Evolutionary conservation across 108 stramenopile genomes (phyloP), one percentile per base, ranked within the genome.

Genomic region (Fistulifera pelliculosa): DNA sequence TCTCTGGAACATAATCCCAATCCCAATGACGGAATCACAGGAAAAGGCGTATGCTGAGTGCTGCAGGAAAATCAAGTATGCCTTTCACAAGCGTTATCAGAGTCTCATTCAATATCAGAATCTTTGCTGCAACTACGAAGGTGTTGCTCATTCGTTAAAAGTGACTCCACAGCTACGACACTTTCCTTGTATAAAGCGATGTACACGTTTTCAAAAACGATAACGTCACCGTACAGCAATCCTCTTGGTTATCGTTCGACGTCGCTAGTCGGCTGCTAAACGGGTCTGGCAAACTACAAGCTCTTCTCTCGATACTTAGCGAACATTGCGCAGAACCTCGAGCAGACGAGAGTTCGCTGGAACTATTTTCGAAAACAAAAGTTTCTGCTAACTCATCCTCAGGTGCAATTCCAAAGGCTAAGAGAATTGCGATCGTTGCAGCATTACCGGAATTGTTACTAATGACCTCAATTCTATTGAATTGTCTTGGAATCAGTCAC

Each of bases 361-460:
- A 51, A 45, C 19, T 45, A 2, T 45, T 21, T 4, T 11, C 11
- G 44, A 45, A 17, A 21, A 17, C 40, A 21, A 40, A 47, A 45
- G 27, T 4, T 39, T 6, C 31, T 35, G 6, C 8, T 35, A 8
- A 35, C 31, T 35, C 8, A 35, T 8, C 31, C 8, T 35, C 31
- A 6, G 3, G 31, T 35, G 31, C 8, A 3, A 35, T 35, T 35
- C 31, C 31, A 8, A 35, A 35, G 8, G 31, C 31, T 35, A 66
- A 66, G 24, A 83, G 79, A 56, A 64, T 90, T 7, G 69, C 77
- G 12, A 79, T 94, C 47, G 58, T 94, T 42, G 84, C 88, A n/a
- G 65, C 71, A 25, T 51, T 83, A 1, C 77, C 80, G 0, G 71
- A 70, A 47, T 68, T 76, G 10, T 75, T 69, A 56, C 62, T 65